phyloP scores from a whole-genome alignment of 441 rosid species.

The Adansonia rubrostipa region DNA sequence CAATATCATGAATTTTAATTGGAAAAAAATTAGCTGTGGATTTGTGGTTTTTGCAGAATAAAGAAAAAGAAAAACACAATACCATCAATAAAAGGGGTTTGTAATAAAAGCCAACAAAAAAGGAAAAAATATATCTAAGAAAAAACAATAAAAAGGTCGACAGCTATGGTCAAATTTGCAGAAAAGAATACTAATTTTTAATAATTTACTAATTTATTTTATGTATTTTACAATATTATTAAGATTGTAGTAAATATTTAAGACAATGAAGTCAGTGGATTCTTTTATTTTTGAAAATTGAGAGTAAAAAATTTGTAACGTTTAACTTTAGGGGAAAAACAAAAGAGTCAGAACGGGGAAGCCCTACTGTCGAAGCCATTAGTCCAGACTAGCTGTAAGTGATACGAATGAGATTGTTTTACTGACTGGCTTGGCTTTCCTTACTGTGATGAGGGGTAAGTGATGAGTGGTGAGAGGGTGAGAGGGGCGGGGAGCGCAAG shows the following conservation, averaged over 20 bases:
- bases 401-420: not conserved
- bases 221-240: too few relatives aligned
- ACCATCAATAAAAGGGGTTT: slow-evolving; percentile 39
- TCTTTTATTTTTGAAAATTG: not conserved
- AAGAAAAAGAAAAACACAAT: slow-evolving; percentile 33
- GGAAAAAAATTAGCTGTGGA: slow-evolving; percentile 15
- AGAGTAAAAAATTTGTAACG: not conserved
- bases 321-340: not conserved
- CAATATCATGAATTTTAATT: slow-evolving; percentile 26
- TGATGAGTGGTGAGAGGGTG: not conserved
- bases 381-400: not conserved
- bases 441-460: too few relatives aligned
- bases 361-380: not conserved
- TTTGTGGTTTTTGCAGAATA: too few relatives aligned
- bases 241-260: not conserved
- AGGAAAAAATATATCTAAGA: not conserved
- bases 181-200: slow-evolving; percentile 29
- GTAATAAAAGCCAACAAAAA: slow-evolving; percentile 32
- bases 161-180: slow-evolving; percentile 36
- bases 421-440: not conserved
- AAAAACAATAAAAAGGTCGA: slow-evolving; percentile 1
- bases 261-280: not conserved
- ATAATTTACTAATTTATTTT: not conserved
- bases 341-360: not conserved
- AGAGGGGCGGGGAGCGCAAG: not conserved